Conservation (phyloP, 768 basidiomycete genomes). For the Lentinula raphanica region DNA sequence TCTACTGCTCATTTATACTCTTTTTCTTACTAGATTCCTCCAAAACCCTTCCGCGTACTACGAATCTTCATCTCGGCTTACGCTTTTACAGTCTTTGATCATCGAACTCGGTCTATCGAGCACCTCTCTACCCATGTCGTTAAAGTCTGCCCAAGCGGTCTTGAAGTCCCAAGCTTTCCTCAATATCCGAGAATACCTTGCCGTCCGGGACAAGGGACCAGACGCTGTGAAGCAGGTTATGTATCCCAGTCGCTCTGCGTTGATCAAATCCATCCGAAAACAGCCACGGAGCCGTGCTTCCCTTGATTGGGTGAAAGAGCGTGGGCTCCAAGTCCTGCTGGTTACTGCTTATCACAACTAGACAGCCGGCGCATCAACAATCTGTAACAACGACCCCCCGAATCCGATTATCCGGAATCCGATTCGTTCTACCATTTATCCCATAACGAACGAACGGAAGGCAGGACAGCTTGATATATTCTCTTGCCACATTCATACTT, state of each 20-base stretch:
- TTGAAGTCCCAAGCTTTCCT: slow-evolving; percentile 64
- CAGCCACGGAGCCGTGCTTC: slow-evolving; percentile 24
- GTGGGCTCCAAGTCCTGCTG: slow-evolving; percentile 32
- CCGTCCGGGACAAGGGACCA: slow-evolving; percentile 57
- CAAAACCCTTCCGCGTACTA: slow-evolving; percentile 40
- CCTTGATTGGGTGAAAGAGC: slow-evolving; percentile 39
- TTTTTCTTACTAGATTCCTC: slow-evolving; percentile 40
- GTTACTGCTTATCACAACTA: slow-evolving; percentile 27
- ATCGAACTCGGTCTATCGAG: slow-evolving; percentile 68
- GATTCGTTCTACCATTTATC: not conserved
- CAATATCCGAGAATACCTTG: slow-evolving; percentile 70
- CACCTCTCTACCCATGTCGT: slow-evolving; percentile 47
- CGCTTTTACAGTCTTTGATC: slow-evolving; percentile 67
- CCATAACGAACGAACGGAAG: not conserved
- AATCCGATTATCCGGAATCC: too few species aligned
- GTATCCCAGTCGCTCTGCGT: slow-evolving; percentile 55
- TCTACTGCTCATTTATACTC: not conserved
- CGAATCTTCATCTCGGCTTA: slow-evolving; percentile 44
- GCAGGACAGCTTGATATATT: not conserved
- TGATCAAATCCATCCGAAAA: slow-evolving; percentile 53
- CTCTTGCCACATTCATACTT: not conserved
- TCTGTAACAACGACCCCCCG: not conserved
- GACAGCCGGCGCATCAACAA: not conserved
- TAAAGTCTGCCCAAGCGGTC: slow-evolving; percentile 63
- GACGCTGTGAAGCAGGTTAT: slow-evolving; percentile 55